Base-by-base conservation (phyloP, 371 early-diverging fungal species). In the Aphelidium insulamus region DNA sequence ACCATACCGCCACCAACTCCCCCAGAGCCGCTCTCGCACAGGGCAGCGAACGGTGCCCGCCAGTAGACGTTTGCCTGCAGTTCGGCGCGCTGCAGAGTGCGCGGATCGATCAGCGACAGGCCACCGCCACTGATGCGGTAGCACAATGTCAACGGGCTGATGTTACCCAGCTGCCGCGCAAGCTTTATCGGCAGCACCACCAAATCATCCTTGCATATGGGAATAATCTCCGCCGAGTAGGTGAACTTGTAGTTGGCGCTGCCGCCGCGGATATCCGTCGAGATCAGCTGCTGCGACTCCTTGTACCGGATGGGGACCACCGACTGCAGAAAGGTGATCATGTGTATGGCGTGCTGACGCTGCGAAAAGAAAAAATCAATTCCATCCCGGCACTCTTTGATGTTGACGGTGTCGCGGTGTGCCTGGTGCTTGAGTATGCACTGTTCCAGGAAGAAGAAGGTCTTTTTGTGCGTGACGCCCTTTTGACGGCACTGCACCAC, bases 401-500 rank as follows among this genome's bases (percentile, higher is more conserved):
- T 98, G 54, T 98, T 97, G 38, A 77, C 78, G 10, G 95, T 87
- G 48, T 95, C 90, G 39, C 69, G 69, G 65, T 95, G 92, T 5
- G 86, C 88, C 39, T 78, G 77, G 59, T 97, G 90, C 62, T 94
- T 90, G 38, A 98, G 71, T 40, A 99, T 94, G 41, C 97, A 54
- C 55, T 97, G 98, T 59, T 99, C 99, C 21, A 99, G 66, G 54
- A 78, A 88, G 43, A 97, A 69, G 62, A 99, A 95, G 4, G 97
- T 98, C 44, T 88, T 69, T 63, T 92, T 90, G 62, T 92, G 92
- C 28, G 42, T 22, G 4, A 62, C 72, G 14, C 85, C 87, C 63
- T 92, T 95, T 60, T 99, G 99, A 38, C 99, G 77, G 17, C 98
- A 74, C 65, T 99, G 99, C 14, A 98, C 98, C 35, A 77, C 68